phyloP scores from a whole-genome alignment of 1,284 basidiomycete genomes.

The Ceratobasidium sp. region DNA sequence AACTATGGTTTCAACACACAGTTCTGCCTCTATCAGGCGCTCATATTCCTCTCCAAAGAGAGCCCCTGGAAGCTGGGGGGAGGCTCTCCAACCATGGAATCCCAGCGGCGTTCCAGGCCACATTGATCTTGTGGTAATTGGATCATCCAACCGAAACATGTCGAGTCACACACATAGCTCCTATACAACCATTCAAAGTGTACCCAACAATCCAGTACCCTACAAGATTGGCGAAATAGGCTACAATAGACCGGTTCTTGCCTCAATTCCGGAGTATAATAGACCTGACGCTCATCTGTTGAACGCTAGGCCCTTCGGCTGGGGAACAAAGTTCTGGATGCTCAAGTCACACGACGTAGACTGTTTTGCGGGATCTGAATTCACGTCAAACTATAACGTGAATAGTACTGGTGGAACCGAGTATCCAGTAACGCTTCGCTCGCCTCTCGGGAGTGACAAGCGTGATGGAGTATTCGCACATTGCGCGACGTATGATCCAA shows the following conservation, averaged over 20 bases:
- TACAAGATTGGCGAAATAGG: conserved; percentile 33
- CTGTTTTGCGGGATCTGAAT: conserved; percentile 14
- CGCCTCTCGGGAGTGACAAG: not conserved
- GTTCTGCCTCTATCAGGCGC: not conserved
- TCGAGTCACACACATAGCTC: not conserved
- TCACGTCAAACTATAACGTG: not conserved
- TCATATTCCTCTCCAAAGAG: not conserved
- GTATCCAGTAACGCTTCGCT: conserved; percentile 36
- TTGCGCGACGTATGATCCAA: conserved; percentile 34
- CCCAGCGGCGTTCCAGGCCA: conserved; percentile 26
- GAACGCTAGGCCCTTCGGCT: conserved; percentile 23
- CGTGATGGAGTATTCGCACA: not conserved
- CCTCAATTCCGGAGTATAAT: not conserved
- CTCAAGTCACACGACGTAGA: conserved; percentile 32
- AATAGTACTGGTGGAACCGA: conserved; percentile 12
- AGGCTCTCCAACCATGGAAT: conserved; percentile 11
- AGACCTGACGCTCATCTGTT: not conserved
- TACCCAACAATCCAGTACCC: not conserved
- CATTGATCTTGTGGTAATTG: conserved; percentile 11
- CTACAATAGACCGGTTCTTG: not conserved
- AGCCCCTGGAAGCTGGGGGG: not conserved
- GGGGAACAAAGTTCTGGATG: conserved; percentile 35
- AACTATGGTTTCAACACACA: not conserved
- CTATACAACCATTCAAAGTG: not conserved
- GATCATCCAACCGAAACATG: not conserved